Base-by-base conservation (phyloP, 208 protist species). In the Naegleria lovaniensis region DNA sequence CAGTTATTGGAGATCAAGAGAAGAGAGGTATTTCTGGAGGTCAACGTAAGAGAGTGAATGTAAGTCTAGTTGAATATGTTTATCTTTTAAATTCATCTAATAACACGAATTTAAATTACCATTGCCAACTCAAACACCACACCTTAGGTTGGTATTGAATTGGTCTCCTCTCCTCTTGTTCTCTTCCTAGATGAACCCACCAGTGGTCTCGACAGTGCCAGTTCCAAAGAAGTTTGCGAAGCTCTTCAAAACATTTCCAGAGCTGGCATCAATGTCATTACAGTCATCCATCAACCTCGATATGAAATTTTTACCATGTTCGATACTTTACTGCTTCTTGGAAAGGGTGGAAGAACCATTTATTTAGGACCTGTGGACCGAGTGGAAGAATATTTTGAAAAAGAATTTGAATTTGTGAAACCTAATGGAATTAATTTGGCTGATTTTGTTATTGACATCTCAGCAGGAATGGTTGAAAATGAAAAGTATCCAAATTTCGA, bases 71-170 rank as follows among this genome's bases (percentile, higher is more conserved):
- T 48, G 43, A 9, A 48, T 7, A 9, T 1, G 5, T 48, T 48
- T 7, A 48, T 7, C 1, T 48, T 7, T 48, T 7, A 48, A 48
- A 48, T 48, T 48, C n/a, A n/a, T n/a, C n/a, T n/a, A n/a, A n/a
- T n/a, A n/a, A n/a, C n/a, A n/a, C n/a, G n/a, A n/a, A n/a, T n/a
- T n/a, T n/a, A n/a, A n/a, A n/a, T n/a, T n/a, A n/a, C n/a, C n/a
- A n/a, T n/a, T n/a, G n/a, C n/a, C n/a, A n/a, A n/a, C n/a, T n/a
- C n/a, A n/a, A n/a, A n/a, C n/a, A n/a, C n/a, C n/a, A n/a, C n/a
- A n/a, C n/a, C n/a, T n/a, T n/a, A 94, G 92, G 96, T 95, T 75
- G 94, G 93, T 0, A 91, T 95, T 9, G 94, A 95, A 36, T 67
- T 95, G 0, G 86, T 95, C 5, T 33, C 90, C 39, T 58, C 93